Conservation (phyloP, 2,329 filamentous ascomycete species). For the Verticillium nubilum region DNA sequence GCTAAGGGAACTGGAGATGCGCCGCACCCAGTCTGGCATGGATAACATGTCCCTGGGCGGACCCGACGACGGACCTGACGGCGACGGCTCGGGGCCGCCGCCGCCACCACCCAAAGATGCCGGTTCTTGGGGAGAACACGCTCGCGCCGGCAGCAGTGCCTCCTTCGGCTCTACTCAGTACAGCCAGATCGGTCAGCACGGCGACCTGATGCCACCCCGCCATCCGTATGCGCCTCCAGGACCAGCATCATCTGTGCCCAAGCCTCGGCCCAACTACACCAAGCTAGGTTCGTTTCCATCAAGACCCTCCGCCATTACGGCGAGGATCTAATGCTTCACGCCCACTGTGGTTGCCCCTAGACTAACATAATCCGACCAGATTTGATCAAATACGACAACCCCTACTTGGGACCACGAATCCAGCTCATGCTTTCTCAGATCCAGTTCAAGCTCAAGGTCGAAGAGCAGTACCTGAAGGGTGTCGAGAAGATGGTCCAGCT, state of each 20-base stretch:
- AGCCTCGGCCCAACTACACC: conserved; percentile 82
- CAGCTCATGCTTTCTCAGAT: conserved; percentile 98
- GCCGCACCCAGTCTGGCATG: conserved; percentile 64
- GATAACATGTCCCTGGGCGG: conserved; percentile 60
- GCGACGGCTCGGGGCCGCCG: conserved; percentile 43
- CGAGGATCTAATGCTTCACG: not conserved
- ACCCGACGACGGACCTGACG: conserved; percentile 30
- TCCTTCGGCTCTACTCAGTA: conserved; percentile 58
- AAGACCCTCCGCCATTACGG: not conserved
- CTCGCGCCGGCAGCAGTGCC: conserved; percentile 44
- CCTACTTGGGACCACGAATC: conserved; percentile 91
- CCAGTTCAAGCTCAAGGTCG: conserved; percentile 97
- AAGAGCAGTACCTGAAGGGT: conserved; percentile 97
- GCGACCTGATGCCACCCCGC: conserved; percentile 73
- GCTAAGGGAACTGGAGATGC: conserved; percentile 81
- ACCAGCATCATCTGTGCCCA: conserved; percentile 62
- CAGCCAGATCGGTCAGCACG: conserved; percentile 56
- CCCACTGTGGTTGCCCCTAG: not conserved
- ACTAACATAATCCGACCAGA: conserved; percentile 46
- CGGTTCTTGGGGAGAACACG: conserved; percentile 17
- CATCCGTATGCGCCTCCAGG: conserved; percentile 73
- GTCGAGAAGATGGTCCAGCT: conserved; percentile 99
- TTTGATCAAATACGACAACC: conserved; percentile 96
- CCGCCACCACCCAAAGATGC: conserved; percentile 71
- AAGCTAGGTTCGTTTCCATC: conserved; percentile 69